Evolutionary conservation across 495 filamentous ascomycete species (phyloP).

Genomic region (Penicillium bovifimosum): DNA sequence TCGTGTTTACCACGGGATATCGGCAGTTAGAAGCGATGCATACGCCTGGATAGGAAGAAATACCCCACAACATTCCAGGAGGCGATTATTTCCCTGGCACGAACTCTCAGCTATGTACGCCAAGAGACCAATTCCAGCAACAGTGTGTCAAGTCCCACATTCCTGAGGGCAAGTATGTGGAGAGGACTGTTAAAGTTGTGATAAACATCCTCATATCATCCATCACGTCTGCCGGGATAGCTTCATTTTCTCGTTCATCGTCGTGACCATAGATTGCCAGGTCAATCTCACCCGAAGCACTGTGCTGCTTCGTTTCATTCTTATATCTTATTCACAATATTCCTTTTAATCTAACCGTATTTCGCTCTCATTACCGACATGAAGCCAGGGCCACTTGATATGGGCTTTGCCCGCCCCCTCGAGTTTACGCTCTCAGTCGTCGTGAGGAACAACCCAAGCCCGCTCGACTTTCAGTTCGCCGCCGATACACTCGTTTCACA

Average conservation of each 20-base stretch:
- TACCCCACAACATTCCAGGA: neutral
- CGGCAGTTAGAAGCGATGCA: neutral
- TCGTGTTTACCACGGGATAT: neutral
- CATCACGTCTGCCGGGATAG: neutral
- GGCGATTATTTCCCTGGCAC: neutral
- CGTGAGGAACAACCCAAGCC: conserved; percentile 3
- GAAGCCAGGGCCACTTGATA: conserved; percentile 3
- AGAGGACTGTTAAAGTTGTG: neutral
- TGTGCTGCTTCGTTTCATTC: neutral
- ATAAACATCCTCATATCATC: neutral
- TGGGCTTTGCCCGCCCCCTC: conserved; percentile 6
- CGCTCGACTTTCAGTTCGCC: conserved; percentile 7
- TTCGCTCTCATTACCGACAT: neutral
- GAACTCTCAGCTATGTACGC: neutral
- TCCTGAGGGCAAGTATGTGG: conserved; percentile 3
- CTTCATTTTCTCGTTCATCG: neutral
- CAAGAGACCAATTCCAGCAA: neutral
- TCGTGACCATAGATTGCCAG: neutral
- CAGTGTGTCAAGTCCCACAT: neutral
- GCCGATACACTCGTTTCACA: conserved; percentile 4
- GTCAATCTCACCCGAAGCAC: neutral
- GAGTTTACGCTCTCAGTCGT: conserved; percentile 3
- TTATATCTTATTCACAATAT: neutral
- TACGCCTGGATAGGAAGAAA: neutral
- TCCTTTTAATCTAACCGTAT: neutral